A percentile compares a stretch with the other conserved stretches of the same genome.
Conservation (phyloP, 352 stramenopile genomes). For the Phytophthora sp. region DNA sequence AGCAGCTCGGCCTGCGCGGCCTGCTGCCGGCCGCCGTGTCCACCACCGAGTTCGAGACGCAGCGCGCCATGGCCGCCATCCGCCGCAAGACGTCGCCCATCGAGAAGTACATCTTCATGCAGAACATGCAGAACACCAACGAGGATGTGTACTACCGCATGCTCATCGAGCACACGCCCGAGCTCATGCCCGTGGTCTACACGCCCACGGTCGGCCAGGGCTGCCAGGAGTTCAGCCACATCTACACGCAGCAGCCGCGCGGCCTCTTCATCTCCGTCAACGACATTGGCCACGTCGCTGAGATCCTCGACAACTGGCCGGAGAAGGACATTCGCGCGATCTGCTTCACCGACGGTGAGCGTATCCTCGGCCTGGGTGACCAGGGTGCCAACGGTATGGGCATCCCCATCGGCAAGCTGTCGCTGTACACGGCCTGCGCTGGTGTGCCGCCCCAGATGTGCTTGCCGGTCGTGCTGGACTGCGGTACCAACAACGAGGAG, state of each 20-base stretch:
- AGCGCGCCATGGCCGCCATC: conserved; percentile 88
- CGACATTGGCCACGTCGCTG: conserved; percentile 78
- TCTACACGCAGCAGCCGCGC: conserved; percentile 89
- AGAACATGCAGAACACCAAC: conserved; percentile 90
- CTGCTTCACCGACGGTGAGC: conserved; percentile 96
- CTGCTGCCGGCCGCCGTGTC: conserved; percentile 87
- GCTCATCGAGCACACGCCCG: conserved; percentile 86
- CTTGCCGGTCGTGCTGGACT: conserved; percentile 95
- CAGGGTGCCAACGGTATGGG: conserved; percentile 90
- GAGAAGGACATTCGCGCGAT: conserved; percentile 96
- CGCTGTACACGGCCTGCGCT: conserved; percentile 94
- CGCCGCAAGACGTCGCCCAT: conserved; percentile 87
- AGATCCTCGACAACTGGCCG: conserved; percentile 96
- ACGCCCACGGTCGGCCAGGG: conserved; percentile 96
- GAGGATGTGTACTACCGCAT: conserved; percentile 93
- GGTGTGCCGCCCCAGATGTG: conserved; percentile 93
- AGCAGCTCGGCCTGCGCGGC: conserved; percentile 89
- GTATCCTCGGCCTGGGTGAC: conserved; percentile 96
- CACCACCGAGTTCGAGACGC: conserved; percentile 88
- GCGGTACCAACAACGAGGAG: conserved; percentile 95
- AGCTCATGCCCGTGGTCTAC: conserved; percentile 98
- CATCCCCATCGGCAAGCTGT: conserved; percentile 96
- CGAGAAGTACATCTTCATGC: conserved; percentile 95
- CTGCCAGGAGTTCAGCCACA: conserved; percentile 91
- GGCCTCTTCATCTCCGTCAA: conserved; percentile 93